Conservation (phyloP, 1,139 yeast species). For the Arxiozyma bovina region DNA sequence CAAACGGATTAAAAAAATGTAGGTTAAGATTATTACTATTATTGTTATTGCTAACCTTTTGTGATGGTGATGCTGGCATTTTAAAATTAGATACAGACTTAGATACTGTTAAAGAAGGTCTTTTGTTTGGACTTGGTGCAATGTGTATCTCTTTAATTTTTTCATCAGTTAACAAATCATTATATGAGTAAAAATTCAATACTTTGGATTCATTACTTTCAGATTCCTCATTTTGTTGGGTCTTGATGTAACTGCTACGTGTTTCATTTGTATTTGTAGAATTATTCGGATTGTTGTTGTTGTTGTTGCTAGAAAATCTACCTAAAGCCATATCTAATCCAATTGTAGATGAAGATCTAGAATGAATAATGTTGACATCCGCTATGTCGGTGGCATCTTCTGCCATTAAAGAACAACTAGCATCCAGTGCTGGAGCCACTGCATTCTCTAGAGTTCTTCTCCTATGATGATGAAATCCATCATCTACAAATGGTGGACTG, state of each 20-base stretch:
- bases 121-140: conserved; percentile 34
- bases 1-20: conserved; percentile 7
- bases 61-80: conserved; percentile 31
- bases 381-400: conserved; percentile 52
- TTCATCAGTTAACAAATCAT: conserved; percentile 65
- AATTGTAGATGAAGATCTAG: conserved; percentile 47
- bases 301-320: conserved; percentile 24
- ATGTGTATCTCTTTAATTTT: conserved; percentile 11
- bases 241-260: not conserved
- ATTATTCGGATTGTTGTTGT: not conserved
- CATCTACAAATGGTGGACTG: not conserved
- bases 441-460: conserved; percentile 56
- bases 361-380: conserved; percentile 59
- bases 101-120: conserved; percentile 44
- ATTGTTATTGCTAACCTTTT: conserved; percentile 6
- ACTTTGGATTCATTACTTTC: conserved; percentile 7
- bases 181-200: conserved; percentile 66
- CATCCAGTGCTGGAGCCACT: conserved; percentile 79
- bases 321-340: conserved; percentile 58
- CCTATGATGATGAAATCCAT: conserved; percentile 28
- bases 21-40: not conserved
- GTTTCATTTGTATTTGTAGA: not conserved
- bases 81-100: not conserved
- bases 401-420: conserved; percentile 56
- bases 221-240: not conserved